Evolutionary conservation across 169 alveolate genomes (phyloP), one percentile per base, ranked within the genome.

Genomic region (Besnoitia besnoiti): DNA sequence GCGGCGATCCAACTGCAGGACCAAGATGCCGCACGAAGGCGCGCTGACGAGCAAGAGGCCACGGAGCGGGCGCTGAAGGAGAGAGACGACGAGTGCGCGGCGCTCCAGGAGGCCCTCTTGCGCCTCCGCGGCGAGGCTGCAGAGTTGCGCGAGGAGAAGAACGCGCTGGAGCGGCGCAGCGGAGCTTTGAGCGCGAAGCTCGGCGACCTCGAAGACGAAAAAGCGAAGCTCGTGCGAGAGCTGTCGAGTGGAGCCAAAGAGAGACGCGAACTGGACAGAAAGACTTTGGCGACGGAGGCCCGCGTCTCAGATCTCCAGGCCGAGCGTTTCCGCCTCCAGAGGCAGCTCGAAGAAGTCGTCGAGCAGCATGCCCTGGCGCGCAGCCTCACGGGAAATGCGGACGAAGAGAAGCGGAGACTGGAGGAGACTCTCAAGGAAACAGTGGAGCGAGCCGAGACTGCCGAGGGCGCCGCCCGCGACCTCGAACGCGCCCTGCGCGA

Each of bases 311-410:
- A 77, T 8, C 55, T 40, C 35, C 87, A 42, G 59, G 35, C 61
- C 3, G 55, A 42, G 55, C 40, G 87, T 27, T 40, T 77, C 87
- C 30, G 8, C 35, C 55, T 77, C 21, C 87, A 24, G 49, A 19
- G 55, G 30, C 61, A 39, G 61, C 49, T 77, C 33, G 55, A 37
- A 21, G 87, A 77, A 35, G 37, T 37, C 0, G 49, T 8, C 8
- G 87, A 77, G 49, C 82, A n/a, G 46, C 82, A 73, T 1, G 82
- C 82, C 82, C 44, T 73, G 24, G 82, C 82, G 2, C 82, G 46
- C 5, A 73, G 82, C n/a, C 39, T 10, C 24, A 27, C 82, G 16
- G 44, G 46, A 3, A 42, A 5, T 30, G 82, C 46, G 10, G 82
- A 73, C 82, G 82, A 73, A n/a, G 82, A 73, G 82, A 73, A 42